These are phyloP conservation scores for Penicillium sp. DNA, from an alignment of 2,329 filamentous ascomycete species.

Conservation along the genomic window DNA sequence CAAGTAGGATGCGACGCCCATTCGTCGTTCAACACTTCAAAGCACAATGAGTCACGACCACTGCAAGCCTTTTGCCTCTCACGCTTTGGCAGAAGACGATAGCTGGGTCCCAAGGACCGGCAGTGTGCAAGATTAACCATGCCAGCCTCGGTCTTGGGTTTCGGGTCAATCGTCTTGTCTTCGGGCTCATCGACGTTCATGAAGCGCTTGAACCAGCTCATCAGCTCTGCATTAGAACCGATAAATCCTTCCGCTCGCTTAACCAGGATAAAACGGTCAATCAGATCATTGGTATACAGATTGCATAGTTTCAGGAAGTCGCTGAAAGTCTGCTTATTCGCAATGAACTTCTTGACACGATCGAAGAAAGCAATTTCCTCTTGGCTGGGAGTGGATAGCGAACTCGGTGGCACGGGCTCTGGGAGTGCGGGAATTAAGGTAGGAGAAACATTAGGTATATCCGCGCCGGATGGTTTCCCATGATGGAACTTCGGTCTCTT, in stretches of 20 bases:
- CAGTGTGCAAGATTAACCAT: constrained; percentile 95
- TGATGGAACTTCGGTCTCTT: constrained; percentile 77
- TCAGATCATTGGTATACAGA: constrained; percentile 88
- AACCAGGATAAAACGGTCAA: constrained; percentile 80
- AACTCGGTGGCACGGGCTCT: constrained; percentile 79
- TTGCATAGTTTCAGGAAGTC: constrained; percentile 98
- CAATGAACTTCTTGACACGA: constrained; percentile 92
- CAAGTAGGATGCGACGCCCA: constrained; percentile 99
- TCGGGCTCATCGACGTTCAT: constrained; percentile 73
- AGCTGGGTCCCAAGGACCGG: constrained; percentile 92
- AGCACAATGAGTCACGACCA: constrained; percentile 92
- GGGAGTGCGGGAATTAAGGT: constrained; percentile 87
- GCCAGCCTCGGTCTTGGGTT: constrained; percentile 71
- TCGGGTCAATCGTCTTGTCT: constrained; percentile 79
- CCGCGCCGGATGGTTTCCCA: constrained; percentile 63
- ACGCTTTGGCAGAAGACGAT: constrained; percentile 85
- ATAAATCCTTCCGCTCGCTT: constrained; percentile 86
- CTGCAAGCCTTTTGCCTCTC: constrained; percentile 91
- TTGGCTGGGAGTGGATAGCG: constrained; percentile 71
- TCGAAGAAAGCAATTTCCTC: constrained; percentile 96
- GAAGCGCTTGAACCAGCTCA: constrained; percentile 84
- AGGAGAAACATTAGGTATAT: constrained; percentile 71
- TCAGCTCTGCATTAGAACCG: constrained; percentile 84
- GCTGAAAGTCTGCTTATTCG: constrained; percentile 88
- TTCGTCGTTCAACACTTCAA: constrained; percentile 91